Conservation (phyloP, 495 filamentous ascomycete genomes). For the Aspergillus bertholletiae region DNA sequence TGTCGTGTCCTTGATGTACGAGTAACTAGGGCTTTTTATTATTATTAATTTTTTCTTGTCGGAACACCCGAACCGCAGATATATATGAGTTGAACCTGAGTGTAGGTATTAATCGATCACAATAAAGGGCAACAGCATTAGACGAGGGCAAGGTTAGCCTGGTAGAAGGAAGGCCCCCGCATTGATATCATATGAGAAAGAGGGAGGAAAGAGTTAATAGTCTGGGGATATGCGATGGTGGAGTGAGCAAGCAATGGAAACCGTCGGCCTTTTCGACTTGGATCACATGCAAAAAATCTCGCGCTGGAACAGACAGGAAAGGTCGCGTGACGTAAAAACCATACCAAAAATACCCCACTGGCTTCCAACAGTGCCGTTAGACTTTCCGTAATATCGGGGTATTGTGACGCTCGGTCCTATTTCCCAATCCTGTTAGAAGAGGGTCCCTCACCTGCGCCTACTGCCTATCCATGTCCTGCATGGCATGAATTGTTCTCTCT, state of each 20-base stretch:
- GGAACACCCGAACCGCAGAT: too few relatives aligned
- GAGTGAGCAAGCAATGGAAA: constrained; percentile 14
- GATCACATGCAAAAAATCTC: constrained; percentile 42
- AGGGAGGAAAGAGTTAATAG: constrained; percentile 14
- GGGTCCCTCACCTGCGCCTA: too few relatives aligned
- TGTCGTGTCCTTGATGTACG: too few relatives aligned
- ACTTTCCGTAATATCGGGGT: background rate
- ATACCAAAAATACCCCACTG: constrained; percentile 28
- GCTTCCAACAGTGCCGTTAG: background rate
- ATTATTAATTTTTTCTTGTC: too few relatives aligned
- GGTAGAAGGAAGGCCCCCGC: constrained; percentile 13
- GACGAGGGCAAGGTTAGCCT: constrained; percentile 5
- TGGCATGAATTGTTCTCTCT: too few relatives aligned
- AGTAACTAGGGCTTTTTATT: too few relatives aligned
- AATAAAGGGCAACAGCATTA: constrained; percentile 5
- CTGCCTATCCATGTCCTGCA: too few relatives aligned
- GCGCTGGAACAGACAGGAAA: too few relatives aligned
- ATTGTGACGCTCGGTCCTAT: constrained; percentile 11
- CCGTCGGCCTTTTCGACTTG: constrained; percentile 17
- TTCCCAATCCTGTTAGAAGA: too few relatives aligned
- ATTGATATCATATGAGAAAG: constrained; percentile 10
- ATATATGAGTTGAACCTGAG: background rate
- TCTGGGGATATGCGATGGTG: constrained; percentile 24
- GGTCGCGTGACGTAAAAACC: constrained; percentile 39
- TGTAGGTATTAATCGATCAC: background rate